Percentiles rank a stretch among this genome's conserved stretches.
phyloP scores from a whole-genome alignment of 495 filamentous ascomycete species.

The Aspergillus kassunensis region DNA sequence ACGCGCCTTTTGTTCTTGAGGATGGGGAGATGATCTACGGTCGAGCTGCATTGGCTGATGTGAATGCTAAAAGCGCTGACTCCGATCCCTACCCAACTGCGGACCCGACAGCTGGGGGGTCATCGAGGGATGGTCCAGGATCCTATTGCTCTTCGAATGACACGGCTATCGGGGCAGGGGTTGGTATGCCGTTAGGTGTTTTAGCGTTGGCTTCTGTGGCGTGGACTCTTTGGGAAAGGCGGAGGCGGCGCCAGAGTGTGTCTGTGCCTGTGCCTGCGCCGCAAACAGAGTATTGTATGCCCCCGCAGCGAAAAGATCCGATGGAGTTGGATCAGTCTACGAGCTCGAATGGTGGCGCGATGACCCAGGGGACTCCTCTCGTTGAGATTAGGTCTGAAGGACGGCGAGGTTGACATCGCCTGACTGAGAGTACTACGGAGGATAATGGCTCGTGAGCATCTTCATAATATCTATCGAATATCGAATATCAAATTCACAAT shows the following conservation, averaged over 20 bases:
- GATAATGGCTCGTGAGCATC: no score
- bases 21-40: not conserved
- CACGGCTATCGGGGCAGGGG: slow-evolving; percentile 5
- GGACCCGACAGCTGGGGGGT: no score
- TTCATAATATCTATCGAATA: no score
- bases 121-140: not conserved
- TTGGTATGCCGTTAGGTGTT: slow-evolving; percentile 8
- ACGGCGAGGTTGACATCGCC: not conserved
- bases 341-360: not conserved
- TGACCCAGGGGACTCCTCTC: not conserved
- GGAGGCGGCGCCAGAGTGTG: not conserved
- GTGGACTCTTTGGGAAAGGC: slow-evolving; percentile 7
- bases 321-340: not conserved
- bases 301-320: not conserved
- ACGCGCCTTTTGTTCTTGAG: not conserved
- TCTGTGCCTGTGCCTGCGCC: not conserved
- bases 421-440: not conserved
- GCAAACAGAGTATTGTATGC: not conserved
- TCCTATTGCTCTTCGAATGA: not conserved
- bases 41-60: not conserved
- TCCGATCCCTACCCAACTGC: no score
- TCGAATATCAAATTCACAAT: no score
- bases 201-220: not conserved
- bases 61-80: not conserved
- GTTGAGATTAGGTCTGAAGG: slow-evolving; percentile 1